Percentiles rank a stretch among this genome's conserved stretches.
These are phyloP conservation scores for Cordyceps militaris DNA, from an alignment of 2,329 filamentous ascomycete genomes.

Conservation along the genomic window DNA sequence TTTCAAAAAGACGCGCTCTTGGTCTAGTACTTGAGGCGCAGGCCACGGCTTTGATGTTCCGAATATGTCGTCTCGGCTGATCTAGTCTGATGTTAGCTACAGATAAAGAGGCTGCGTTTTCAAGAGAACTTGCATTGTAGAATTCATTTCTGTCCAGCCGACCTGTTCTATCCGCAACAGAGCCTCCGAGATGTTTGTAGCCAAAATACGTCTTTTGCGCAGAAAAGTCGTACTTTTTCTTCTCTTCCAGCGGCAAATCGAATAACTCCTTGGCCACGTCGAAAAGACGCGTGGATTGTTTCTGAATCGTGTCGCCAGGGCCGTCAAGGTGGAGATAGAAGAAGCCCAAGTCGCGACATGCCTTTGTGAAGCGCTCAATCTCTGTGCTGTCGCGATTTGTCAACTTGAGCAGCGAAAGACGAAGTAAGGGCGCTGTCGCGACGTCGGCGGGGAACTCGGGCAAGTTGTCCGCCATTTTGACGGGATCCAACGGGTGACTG, in stretches of 20 bases:
- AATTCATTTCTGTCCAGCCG: slow-evolving; percentile 10
- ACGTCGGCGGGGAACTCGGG: slow-evolving; percentile 5
- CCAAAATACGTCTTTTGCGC: slow-evolving; percentile 8
- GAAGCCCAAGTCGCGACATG: slow-evolving; percentile 9
- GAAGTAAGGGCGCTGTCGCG: slow-evolving; percentile 4
- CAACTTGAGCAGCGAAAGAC: slow-evolving; percentile 7
- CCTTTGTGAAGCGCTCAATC: background rate
- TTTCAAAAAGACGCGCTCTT: background rate
- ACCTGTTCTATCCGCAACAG: background rate
- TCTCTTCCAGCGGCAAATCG: slow-evolving; percentile 3
- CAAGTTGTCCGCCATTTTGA: background rate
- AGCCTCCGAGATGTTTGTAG: slow-evolving; percentile 4
- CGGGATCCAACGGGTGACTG: background rate
- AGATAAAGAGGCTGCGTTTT: background rate
- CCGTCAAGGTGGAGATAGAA: slow-evolving; percentile 7
- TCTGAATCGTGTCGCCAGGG: background rate
- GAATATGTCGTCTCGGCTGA: slow-evolving; percentile 10
- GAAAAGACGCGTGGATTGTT: background rate
- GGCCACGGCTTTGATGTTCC: slow-evolving; percentile 5
- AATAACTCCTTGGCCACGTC: slow-evolving; percentile 1
- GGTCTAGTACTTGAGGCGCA: background rate
- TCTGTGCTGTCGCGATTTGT: background rate
- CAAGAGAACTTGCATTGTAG: background rate
- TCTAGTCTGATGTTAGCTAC: background rate
- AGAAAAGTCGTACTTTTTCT: slow-evolving; percentile 8